phyloP scores from a whole-genome alignment of 495 filamentous ascomycete species.

The Aspergillus sclerotioniger region DNA sequence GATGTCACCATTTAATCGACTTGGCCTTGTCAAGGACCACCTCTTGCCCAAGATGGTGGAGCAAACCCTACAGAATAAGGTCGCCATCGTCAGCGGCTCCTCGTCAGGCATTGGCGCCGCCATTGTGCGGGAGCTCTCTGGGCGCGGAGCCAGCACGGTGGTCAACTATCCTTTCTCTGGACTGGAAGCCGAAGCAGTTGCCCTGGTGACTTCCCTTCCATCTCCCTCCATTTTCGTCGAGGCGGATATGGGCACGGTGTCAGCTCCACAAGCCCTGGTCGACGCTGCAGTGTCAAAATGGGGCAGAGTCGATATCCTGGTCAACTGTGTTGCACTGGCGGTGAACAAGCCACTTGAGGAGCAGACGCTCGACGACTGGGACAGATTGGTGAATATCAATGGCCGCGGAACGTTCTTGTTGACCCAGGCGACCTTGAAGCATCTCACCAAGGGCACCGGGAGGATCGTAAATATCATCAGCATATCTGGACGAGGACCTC shows the following conservation, averaged over 20 bases:
- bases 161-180: constrained; percentile 32
- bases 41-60: constrained; percentile 12
- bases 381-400: constrained; percentile 37
- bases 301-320: constrained; percentile 31
- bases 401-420: constrained; percentile 36
- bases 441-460: constrained; percentile 24
- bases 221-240: constrained; percentile 16
- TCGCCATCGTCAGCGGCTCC: constrained; percentile 39
- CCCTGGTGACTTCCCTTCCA: constrained; percentile 14
- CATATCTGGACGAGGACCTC: constrained; percentile 23
- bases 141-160: constrained; percentile 44
- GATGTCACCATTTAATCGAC: neutral
- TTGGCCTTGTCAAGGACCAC: neutral
- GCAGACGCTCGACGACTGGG: constrained; percentile 38
- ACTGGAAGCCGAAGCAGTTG: constrained; percentile 18
- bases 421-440: constrained; percentile 30
- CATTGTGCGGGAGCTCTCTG: constrained; percentile 35
- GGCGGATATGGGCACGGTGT: constrained; percentile 21
- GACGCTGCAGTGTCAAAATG: constrained; percentile 20
- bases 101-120: constrained; percentile 38
- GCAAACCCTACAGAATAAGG: constrained; percentile 39
- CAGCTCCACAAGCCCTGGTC: constrained; percentile 18
- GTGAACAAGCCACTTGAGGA: constrained; percentile 38
- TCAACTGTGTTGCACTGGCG: constrained; percentile 41
- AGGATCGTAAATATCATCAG: constrained; percentile 30